Conservation (phyloP, 192 early-diverging fungal species). For the Spizellomyces punctatus region DNA sequence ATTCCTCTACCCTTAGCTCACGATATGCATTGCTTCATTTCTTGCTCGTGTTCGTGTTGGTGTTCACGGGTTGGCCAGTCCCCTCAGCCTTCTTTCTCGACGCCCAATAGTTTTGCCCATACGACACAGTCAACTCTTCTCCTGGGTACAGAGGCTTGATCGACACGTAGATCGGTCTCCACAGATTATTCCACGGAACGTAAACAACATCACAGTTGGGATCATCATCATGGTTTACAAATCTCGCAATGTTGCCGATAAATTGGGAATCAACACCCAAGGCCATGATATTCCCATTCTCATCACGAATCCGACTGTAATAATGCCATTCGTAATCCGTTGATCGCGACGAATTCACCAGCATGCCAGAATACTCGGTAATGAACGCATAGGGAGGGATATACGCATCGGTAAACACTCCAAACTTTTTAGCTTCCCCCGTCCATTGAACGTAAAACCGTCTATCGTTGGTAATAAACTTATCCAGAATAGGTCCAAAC, state of each 20-base stretch:
- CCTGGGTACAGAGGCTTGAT: constrained; percentile 10
- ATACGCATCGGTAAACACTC: constrained; percentile 20
- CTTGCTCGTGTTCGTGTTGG: too few relatives aligned
- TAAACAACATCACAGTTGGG: constrained; percentile 30
- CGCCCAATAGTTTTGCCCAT: constrained; percentile 33
- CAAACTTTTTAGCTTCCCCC: constrained; percentile 21
- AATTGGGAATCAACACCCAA: constrained; percentile 25
- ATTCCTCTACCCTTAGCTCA: too few relatives aligned
- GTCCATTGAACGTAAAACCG: constrained; percentile 32
- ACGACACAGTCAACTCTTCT: constrained; percentile 30
- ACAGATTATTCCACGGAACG: constrained; percentile 24
- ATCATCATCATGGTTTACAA: constrained; percentile 34
- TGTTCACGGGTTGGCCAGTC: too few relatives aligned
- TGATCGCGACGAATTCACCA: constrained; percentile 15
- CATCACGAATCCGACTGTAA: constrained; percentile 1
- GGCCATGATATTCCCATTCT: constrained; percentile 6
- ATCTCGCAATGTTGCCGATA: constrained; percentile 28
- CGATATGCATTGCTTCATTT: too few relatives aligned
- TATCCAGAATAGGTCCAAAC: constrained; percentile 13
- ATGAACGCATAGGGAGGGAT: constrained; percentile 16
- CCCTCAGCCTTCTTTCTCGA: background rate
- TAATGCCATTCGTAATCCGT: constrained; percentile 32
- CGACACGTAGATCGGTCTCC: constrained; percentile 25
- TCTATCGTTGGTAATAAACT: background rate
- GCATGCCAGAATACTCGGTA: constrained; percentile 18